A percentile compares a stretch with the other conserved stretches of the same genome.
Evolutionary conservation across 169 alveolate species (phyloP).

Genomic region (Amoebophrya sp.): DNA sequence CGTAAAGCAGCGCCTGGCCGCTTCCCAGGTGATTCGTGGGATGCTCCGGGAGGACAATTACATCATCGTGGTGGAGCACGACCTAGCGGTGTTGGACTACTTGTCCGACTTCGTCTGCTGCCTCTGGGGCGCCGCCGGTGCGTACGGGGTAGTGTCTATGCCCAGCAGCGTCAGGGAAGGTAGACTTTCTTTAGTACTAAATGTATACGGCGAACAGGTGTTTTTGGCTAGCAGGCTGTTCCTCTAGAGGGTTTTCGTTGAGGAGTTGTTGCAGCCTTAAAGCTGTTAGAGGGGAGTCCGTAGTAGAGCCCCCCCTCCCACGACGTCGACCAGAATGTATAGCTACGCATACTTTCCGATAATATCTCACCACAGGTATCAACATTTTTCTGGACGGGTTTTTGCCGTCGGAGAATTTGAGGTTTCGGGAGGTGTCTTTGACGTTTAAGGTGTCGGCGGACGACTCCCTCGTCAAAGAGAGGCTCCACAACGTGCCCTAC

Average conservation of each 20-base stretch:
- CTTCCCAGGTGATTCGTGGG: conserved; percentile 83
- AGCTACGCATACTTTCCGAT: too few species aligned
- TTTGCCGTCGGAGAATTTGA: conserved; percentile 96
- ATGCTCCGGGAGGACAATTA: conserved; percentile 74
- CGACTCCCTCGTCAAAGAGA: conserved; percentile 29
- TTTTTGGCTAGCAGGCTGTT: too few species aligned
- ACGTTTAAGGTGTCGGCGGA: conserved; percentile 60
- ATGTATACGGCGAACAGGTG: too few species aligned
- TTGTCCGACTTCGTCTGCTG: conserved; percentile 96
- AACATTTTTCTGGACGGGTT: conserved; percentile 96
- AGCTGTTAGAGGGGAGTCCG: too few species aligned
- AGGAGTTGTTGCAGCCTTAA: too few species aligned
- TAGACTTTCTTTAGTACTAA: conserved; percentile 13
- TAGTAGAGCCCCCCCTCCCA: too few species aligned
- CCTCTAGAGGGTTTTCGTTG: too few species aligned
- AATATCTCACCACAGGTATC: too few species aligned
- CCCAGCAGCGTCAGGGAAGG: conserved; percentile 97
- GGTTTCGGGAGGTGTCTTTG: conserved; percentile 93
- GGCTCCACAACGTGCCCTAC: conserved; percentile 52
- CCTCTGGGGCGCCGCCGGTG: conserved; percentile 96
- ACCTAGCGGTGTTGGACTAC: conserved; percentile 96
- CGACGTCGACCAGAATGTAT: too few species aligned
- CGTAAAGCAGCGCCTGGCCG: conserved; percentile 89
- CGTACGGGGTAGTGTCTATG: conserved; percentile 99
- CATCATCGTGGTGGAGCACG: conserved; percentile 96